Conservation (phyloP, 2,329 filamentous ascomycete species). For the Hypoxylon sp. region DNA sequence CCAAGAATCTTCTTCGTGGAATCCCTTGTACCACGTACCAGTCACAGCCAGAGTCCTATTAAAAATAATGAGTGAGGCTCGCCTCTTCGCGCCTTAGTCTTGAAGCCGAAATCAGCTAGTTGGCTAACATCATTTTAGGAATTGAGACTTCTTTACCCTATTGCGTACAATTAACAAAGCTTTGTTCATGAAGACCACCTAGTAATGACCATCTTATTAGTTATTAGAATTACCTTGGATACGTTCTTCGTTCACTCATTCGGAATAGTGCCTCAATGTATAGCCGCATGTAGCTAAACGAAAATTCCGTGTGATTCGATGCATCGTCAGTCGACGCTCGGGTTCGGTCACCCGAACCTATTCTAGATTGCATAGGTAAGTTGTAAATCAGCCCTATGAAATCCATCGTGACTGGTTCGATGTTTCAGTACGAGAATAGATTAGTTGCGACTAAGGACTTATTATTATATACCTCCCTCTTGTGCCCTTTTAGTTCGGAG, state of each 20-base stretch:
- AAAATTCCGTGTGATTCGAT: not conserved
- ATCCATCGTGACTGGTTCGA: not conserved
- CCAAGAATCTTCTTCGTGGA: slow-evolving; percentile 4
- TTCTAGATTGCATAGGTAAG: not conserved
- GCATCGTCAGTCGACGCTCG: not conserved
- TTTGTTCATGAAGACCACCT: not conserved
- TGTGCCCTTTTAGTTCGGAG: not conserved
- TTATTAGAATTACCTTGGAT: not conserved
- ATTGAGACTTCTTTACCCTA: not conserved
- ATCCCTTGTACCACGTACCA: not conserved
- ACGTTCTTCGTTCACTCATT: not conserved
- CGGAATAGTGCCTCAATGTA: not conserved
- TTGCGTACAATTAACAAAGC: not conserved
- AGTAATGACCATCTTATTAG: not conserved
- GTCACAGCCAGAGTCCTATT: not conserved
- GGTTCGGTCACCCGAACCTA: slow-evolving; percentile 4
- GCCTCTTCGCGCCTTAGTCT: slow-evolving; percentile 28
- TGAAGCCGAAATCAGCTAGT: slow-evolving; percentile 8
- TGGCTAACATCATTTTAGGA: not conserved
- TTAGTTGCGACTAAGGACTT: slow-evolving; percentile 1
- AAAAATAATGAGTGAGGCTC: slow-evolving; percentile 15
- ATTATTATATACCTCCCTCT: not conserved
- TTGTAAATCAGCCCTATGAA: slow-evolving; percentile 13
- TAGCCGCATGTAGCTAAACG: not conserved
- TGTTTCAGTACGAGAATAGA: not conserved